phyloP scores from a whole-genome alignment of 176 grass and related monocot species.

The Carex cristatella region DNA sequence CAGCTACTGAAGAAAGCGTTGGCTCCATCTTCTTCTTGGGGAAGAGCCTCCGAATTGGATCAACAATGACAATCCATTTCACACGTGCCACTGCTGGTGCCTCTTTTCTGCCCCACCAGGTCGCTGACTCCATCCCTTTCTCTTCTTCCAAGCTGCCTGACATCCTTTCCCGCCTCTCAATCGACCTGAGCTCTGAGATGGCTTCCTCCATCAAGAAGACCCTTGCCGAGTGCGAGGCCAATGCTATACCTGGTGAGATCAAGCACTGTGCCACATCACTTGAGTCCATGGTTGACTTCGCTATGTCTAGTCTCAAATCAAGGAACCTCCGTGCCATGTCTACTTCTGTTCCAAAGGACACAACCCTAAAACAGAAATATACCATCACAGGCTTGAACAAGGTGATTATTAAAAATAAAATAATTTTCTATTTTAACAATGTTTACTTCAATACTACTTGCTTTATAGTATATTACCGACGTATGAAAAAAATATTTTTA shows the following conservation, averaged over 20 bases:
- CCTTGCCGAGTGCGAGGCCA: conserved; percentile 34
- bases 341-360: conserved; percentile 10
- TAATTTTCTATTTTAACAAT: conserved; percentile 15
- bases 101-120: not conserved
- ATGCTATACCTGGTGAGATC: not conserved
- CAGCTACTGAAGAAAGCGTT: conserved; percentile 4
- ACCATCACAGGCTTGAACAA: conserved; percentile 16
- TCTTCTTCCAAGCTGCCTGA: conserved; percentile 23
- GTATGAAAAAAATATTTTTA: conserved; percentile 25
- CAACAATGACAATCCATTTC: conserved; percentile 45
- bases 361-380: conserved; percentile 24
- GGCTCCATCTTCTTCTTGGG: conserved; percentile 26
- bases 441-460: conserved; percentile 25
- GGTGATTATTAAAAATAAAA: not conserved
- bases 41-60: conserved; percentile 29
- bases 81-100: not conserved
- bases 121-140: conserved; percentile 27
- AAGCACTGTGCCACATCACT: conserved; percentile 35
- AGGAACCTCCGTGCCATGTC: conserved; percentile 2
- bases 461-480: not conserved
- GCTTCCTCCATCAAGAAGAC: conserved; percentile 25
- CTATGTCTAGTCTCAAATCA: conserved; percentile 24
- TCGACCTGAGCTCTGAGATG: not conserved
- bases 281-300: conserved; percentile 47
- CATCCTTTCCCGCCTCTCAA: conserved; percentile 28